Conservation (phyloP, 129 eudicot species). For the Flaveria ramosissima region DNA sequence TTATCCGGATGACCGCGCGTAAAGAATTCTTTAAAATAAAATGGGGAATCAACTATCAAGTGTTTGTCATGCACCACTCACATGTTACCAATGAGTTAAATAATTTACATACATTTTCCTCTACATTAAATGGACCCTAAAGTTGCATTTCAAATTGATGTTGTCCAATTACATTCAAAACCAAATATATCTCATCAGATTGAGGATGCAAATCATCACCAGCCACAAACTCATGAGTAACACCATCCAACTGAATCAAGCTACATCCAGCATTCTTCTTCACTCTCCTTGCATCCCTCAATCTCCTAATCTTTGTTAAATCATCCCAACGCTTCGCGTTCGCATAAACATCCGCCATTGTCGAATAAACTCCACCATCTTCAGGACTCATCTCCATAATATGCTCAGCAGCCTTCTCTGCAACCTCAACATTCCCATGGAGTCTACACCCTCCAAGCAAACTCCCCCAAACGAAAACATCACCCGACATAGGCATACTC, state of each 20-base stretch:
- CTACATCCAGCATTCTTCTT: constrained; percentile 76
- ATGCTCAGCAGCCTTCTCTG: constrained; percentile 62
- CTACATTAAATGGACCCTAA: neutral
- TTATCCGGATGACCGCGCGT: too few relatives aligned
- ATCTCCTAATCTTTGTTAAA: constrained; percentile 53
- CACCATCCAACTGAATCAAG: constrained; percentile 60
- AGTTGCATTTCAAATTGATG: constrained; percentile 48
- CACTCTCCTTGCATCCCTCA: constrained; percentile 54
- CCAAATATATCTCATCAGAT: constrained; percentile 47
- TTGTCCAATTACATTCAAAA: constrained; percentile 44
- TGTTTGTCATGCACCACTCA: too few relatives aligned
- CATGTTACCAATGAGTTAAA: too few relatives aligned
- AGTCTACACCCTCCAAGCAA: constrained; percentile 78
- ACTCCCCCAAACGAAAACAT: constrained; percentile 78
- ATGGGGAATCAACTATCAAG: too few relatives aligned
- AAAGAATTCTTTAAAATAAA: too few relatives aligned
- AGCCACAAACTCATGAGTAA: constrained; percentile 64
- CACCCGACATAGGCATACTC: constrained; percentile 61
- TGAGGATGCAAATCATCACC: constrained; percentile 64
- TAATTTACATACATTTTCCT: too few relatives aligned
- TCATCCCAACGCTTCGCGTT: constrained; percentile 73
- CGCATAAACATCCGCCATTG: constrained; percentile 66
- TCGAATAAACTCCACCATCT: constrained; percentile 74
- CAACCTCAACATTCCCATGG: constrained; percentile 71
- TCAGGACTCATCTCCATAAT: constrained; percentile 60